Conservation (phyloP, 345 rosid species). For the Gossypium mustelinum region DNA sequence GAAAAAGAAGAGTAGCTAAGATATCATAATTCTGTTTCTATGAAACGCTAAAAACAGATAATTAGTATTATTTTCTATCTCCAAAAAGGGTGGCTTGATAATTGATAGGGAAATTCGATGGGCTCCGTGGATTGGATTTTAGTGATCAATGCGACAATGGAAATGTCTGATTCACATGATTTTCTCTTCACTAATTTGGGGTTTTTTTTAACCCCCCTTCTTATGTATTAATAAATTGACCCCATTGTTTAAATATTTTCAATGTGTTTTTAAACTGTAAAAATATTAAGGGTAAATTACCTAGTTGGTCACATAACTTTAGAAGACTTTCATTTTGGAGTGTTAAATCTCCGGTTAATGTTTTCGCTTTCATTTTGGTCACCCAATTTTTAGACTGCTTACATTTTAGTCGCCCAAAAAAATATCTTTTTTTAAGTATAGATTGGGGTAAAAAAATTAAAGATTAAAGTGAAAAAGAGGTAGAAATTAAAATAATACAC, state of each 20-base stretch:
- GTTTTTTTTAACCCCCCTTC: neutral
- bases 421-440: too few relatives aligned
- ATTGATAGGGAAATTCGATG: neutral
- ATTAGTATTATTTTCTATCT: neutral
- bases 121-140: neutral
- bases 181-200: neutral
- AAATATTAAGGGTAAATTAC: too few relatives aligned
- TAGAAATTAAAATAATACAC: too few relatives aligned
- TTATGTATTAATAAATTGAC: neutral
- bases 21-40: constrained; percentile 5
- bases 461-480: too few relatives aligned
- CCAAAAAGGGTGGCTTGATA: neutral
- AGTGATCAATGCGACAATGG: neutral
- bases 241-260: neutral
- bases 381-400: fast-evolving
- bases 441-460: too few relatives aligned
- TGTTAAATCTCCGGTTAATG: too few relatives aligned
- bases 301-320: too few relatives aligned
- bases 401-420: too few relatives aligned
- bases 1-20: neutral
- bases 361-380: too few relatives aligned
- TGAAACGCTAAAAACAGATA: neutral
- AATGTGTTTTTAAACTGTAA: neutral
- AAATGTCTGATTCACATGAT: neutral
- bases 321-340: too few relatives aligned